Base-by-base conservation (phyloP, 1,284 basidiomycete species). In the Sutorius eximius region DNA sequence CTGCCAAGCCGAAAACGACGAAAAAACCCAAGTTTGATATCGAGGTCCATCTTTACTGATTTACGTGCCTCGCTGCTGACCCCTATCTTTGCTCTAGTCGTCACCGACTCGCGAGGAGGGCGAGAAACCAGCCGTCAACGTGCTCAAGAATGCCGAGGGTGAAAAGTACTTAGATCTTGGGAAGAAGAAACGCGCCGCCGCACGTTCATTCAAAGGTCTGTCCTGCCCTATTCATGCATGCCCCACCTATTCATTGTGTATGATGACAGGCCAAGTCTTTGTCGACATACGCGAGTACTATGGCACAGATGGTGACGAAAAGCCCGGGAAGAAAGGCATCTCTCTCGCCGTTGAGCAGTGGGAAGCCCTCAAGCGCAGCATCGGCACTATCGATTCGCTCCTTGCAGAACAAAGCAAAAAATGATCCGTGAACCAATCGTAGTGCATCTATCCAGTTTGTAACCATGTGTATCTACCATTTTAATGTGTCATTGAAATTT, bases 311-410 rank as follows among this genome's bases (percentile, higher is more conserved):
- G 81, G 81, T 20, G 81, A 82, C n/a, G 77, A 83, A 58, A 91
- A 89, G 59, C 91, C 91, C 0, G 89, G 90, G 0, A 87, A 88
- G 70, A 93, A 93, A 64, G 91, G 91, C 8, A 87, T 94, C 53
- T 81, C 85, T 0, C 75, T 94, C n/a, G 73, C 73, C 11, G 44
- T 73, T 0, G 91, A 92, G 36, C 89, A 91, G 81, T 91, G 88
- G 88, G 73, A 83, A 44, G 63, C 66, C 15, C 71, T 91, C 47
- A 83, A 82, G 65, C 68, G 68, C 27, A 72, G 72, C 43, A 63
- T 71, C 2, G 61, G 62, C 13, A 71, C 68, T 12, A 79, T 90
- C 55, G 85, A 87, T 60, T 61, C 72, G 12, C 70, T 86, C n/a
- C 74, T 87, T 51, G 70, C 71, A 22, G 72, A 76, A 20, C 60